Evolutionary conservation across 495 filamentous ascomycete genomes (phyloP), one percentile per base, ranked within the genome.

Genomic region (Peziza echinospora): DNA sequence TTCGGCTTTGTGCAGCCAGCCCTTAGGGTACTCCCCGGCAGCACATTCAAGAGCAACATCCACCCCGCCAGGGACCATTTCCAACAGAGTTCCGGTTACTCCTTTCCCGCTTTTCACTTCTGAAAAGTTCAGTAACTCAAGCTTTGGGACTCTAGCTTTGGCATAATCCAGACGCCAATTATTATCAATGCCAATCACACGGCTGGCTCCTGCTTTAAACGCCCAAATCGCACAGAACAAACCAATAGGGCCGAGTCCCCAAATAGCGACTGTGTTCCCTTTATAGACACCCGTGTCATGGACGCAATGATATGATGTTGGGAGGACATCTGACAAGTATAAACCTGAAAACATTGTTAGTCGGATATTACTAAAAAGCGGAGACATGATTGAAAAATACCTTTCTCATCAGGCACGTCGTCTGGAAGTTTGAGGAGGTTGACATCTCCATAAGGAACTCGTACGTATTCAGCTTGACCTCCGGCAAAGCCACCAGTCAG

Each of bases 401-500:
- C 81, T 60, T 89, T 87, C 69, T 93, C 84, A 56, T 92, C 84
- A 0, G 84, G 82, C 0, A 94, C 78, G 47, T 72, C 70, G 41
- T 81, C 76, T 5, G 86, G 85, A 3, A 91, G 71, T 47, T 75
- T 73, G 6, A 94, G 70, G 17, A 92, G 67, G 53, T 92, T 93
- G 50, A 77, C 72, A 44, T 91, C 80, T n/a, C 72, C 86, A 19
- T 75, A 72, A 0, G 86, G 84, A 8, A 91, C 82, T 0, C 86
- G 74, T 7, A 82, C 73, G 49, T 85, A 92, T 60, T 93, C 86
- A 8, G 84, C 80, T 58, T 92, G 84, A 0, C 85, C 83, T 37
- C 85, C 85, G 9, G 85, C 82, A 56, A 85, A 93, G 2, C 86
- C 86, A 3, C 84, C 84, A 0, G 80, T 82, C 56, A 93, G 81